Evolutionary conservation across 805 yeast genomes (phyloP), one percentile per base, ranked within the genome.

Genomic region (Myxozyma neotropica): DNA sequence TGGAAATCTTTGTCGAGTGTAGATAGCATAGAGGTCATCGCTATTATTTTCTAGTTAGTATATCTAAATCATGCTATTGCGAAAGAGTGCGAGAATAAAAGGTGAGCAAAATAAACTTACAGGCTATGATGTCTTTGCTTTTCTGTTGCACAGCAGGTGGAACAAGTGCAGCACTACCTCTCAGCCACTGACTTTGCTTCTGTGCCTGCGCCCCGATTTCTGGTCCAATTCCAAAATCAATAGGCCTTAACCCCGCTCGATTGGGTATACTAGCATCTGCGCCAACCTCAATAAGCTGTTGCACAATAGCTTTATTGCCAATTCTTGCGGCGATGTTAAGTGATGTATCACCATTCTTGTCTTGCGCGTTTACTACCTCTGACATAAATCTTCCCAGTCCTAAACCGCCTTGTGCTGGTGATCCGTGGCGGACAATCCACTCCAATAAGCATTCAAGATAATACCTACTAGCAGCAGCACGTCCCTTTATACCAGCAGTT

Each of bases 321-420:
- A 94, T 83, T 67, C 95, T 82, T 0, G 97, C 94, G 0, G 96
- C 95, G 57, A 94, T 88, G 70, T 92, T 96, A 61, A 94, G 78
- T 49, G 97, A 92, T 0, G 99, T 94, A 71, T 94, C 97, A 26
- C 99, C 99, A 69, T 92, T 92, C 55, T 84, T 78, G 74, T 94
- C 99, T 64, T 87, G 89, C n/a, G 88, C 87, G 71, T 94, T 93
- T 54, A 93, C 86, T 67, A 94, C 82, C 49, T 84, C 83, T 17
- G 81, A 77, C 77, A 87, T 85, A 65, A 87, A 83, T 69, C 80
- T 77, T 10, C 82, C 80, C 26, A 88, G 75, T 40, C 82, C 76
- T 49, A 81, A 73, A 4, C 53, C 45, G 29, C 27, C 47, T 29
- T 31, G 40, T 8, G 77, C 75, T 42, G 81, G 78, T 27, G 77